Evolutionary conservation across 2,329 filamentous ascomycete genomes (phyloP).

Genomic region (Fusarium anguioides): DNA sequence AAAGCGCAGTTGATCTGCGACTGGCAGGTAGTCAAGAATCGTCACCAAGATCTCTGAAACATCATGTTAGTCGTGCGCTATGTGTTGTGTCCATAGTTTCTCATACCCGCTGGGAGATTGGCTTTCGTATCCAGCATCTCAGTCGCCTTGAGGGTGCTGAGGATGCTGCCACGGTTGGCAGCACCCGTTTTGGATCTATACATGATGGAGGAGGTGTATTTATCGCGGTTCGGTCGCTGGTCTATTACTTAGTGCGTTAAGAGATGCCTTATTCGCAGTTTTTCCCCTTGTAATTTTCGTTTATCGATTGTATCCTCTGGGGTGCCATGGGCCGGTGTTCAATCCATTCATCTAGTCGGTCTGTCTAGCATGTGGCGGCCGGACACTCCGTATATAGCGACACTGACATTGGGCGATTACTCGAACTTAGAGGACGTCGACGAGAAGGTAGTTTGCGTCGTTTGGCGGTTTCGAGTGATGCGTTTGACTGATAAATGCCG

Average conservation of each 20-base stretch:
- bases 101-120: constrained; percentile 81
- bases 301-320: constrained; percentile 21
- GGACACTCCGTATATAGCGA: constrained; percentile 23
- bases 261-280: not conserved
- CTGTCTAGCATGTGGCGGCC: constrained; percentile 37
- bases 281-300: constrained; percentile 11
- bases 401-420: constrained; percentile 25
- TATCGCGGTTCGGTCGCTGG: not conserved
- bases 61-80: constrained; percentile 13
- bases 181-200: constrained; percentile 57
- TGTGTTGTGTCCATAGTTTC: not conserved
- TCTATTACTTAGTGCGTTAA: not conserved
- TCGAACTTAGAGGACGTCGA: not conserved
- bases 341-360: constrained; percentile 29
- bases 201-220: constrained; percentile 48
- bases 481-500: not conserved
- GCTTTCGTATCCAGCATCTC: constrained; percentile 84
- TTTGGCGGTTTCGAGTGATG: not conserved
- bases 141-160: constrained; percentile 82
- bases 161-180: constrained; percentile 63
- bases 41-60: constrained; percentile 81
- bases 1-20: constrained; percentile 85
- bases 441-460: not conserved
- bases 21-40: constrained; percentile 89
- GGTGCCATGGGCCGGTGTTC: constrained; percentile 25